Percentiles rank a stretch among this genome's conserved stretches.
phyloP scores from a whole-genome alignment of 2,329 filamentous ascomycete species.

The Pestalotiopsis sp. region DNA sequence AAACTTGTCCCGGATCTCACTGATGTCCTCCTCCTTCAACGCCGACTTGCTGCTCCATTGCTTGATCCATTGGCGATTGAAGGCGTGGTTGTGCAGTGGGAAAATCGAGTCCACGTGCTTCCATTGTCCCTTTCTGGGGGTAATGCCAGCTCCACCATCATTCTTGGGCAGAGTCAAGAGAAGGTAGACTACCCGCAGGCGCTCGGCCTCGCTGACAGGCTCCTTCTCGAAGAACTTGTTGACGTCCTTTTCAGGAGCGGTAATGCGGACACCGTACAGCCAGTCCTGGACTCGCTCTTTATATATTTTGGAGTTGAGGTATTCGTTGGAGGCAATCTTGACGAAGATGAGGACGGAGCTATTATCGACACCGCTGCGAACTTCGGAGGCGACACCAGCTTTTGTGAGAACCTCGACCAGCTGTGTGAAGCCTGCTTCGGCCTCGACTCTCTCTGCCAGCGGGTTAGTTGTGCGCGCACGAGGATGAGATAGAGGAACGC shows the following conservation, averaged over 20 bases:
- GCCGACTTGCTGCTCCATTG: conserved; percentile 73
- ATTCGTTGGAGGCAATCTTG: conserved; percentile 73
- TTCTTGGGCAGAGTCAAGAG: conserved; percentile 74
- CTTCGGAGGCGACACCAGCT: conserved; percentile 85
- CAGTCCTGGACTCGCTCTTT: conserved; percentile 89
- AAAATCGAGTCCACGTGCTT: conserved; percentile 74
- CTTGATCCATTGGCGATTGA: conserved; percentile 77
- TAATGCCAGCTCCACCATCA: conserved; percentile 80
- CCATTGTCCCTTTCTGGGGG: conserved; percentile 69
- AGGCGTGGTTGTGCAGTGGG: conserved; percentile 74
- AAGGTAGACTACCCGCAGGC: conserved; percentile 83
- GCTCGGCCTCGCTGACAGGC: conserved; percentile 84
- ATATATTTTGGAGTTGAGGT: conserved; percentile 80
- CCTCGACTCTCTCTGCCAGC: conserved; percentile 64
- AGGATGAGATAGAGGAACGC: not conserved
- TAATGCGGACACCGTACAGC: conserved; percentile 83
- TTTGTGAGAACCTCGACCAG: conserved; percentile 74
- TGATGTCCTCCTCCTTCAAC: conserved; percentile 66
- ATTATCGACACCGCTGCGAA: conserved; percentile 72
- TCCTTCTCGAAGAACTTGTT: conserved; percentile 68
- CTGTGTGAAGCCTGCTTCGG: conserved; percentile 74
- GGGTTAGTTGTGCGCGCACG: not conserved
- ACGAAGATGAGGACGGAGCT: conserved; percentile 81
- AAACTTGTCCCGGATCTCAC: conserved; percentile 74
- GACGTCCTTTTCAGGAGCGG: conserved; percentile 75